phyloP scores from a whole-genome alignment of 768 basidiomycete species.

The Lactarius hatsudake region DNA sequence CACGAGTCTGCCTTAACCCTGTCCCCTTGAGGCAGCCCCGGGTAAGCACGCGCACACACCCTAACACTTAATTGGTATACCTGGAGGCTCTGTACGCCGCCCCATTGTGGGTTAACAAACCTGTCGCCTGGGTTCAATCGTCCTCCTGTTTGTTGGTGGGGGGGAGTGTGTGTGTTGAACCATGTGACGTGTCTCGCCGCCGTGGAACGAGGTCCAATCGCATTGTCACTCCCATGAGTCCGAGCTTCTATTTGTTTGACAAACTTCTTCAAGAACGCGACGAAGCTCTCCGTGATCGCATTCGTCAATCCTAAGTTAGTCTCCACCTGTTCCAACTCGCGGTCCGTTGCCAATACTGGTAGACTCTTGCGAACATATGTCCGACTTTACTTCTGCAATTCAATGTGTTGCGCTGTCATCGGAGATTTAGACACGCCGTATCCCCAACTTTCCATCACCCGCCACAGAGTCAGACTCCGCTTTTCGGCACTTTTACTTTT shows the following conservation, averaged over 20 bases:
- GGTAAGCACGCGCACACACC: background rate
- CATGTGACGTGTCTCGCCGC: background rate
- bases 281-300: slow-evolving; percentile 4
- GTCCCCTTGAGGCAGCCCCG: slow-evolving; percentile 4
- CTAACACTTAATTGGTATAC: slow-evolving; percentile 3
- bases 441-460: slow-evolving; percentile 9
- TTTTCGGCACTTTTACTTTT: background rate
- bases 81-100: background rate
- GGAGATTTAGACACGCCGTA: slow-evolving; percentile 9
- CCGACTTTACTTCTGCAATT: slow-evolving; percentile 8
- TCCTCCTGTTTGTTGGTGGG: slow-evolving; percentile 4
- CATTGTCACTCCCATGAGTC: slow-evolving; percentile 2
- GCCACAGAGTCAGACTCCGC: slow-evolving; percentile 10
- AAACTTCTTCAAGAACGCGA: slow-evolving; percentile 1
- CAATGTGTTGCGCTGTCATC: slow-evolving; percentile 11
- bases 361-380: background rate
- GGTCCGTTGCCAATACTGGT: background rate
- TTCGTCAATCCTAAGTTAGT: slow-evolving; percentile 2
- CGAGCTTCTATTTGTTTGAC: slow-evolving; percentile 9
- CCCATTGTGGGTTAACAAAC: slow-evolving; percentile 1
- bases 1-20: slow-evolving; percentile 3
- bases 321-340: background rate
- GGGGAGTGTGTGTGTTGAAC: background rate
- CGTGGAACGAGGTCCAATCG: background rate
- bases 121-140: background rate